phyloP scores from a whole-genome alignment of 1,284 basidiomycete genomes.

The Rhodotorula sp. region DNA sequence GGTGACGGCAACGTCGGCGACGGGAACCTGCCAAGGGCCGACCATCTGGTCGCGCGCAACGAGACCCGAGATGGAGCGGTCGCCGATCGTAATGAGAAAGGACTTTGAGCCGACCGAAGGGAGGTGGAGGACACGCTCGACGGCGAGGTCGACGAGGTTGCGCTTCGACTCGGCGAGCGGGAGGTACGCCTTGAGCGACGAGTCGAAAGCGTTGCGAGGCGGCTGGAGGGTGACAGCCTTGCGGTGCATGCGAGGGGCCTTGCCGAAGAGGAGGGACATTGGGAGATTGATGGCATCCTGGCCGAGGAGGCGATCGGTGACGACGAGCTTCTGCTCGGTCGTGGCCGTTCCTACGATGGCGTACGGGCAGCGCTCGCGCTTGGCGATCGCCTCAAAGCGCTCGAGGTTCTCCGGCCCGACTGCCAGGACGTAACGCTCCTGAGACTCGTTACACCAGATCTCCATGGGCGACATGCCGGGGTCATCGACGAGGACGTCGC shows the following conservation, averaged over 20 bases:
- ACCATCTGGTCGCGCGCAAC: conserved; percentile 98
- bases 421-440: conserved; percentile 96
- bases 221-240: conserved; percentile 61
- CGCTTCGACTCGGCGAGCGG: conserved; percentile 48
- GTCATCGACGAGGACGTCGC: conserved; percentile 89
- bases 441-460: conserved; percentile 99
- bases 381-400: conserved; percentile 72
- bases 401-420: conserved; percentile 59
- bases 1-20: conserved; percentile 95
- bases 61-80: conserved; percentile 89
- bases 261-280: conserved; percentile 96
- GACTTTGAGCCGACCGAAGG: conserved; percentile 93
- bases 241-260: conserved; percentile 88
- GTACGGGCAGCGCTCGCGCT: conserved; percentile 88
- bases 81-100: conserved; percentile 98
- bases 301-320: conserved; percentile 80
- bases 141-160: conserved; percentile 59
- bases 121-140: conserved; percentile 78
- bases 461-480: conserved; percentile 97
- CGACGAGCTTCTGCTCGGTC: conserved; percentile 69
- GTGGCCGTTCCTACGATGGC: conserved; percentile 88
- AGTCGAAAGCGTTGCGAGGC: conserved; percentile 65
- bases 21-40: conserved; percentile 96
- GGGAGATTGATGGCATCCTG: conserved; percentile 80
- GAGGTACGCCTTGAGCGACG: conserved; percentile 66